These are phyloP conservation scores for Nevesoporus exiguus DNA, from an alignment of 768 basidiomycete genomes.

Conservation along the genomic window DNA sequence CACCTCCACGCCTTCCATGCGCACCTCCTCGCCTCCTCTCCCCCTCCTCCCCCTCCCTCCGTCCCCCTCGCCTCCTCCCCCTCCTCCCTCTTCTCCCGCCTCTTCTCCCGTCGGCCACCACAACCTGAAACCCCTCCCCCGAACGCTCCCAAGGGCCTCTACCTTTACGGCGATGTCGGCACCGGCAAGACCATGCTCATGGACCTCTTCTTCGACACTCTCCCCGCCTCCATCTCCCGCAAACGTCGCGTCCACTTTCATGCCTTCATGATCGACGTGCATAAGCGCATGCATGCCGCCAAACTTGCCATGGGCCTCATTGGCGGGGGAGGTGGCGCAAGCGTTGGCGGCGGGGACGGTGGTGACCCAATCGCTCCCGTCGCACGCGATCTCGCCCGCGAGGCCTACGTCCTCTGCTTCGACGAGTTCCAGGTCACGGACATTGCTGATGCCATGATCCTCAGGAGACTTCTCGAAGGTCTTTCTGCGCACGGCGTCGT, in stretches of 20 bases:
- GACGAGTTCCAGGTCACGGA: conserved; percentile 99
- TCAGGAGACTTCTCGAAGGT: conserved; percentile 84
- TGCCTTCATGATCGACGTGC: conserved; percentile 98
- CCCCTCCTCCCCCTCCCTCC: conserved; percentile 51
- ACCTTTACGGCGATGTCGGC: conserved; percentile 95
- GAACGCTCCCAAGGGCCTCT: conserved; percentile 78
- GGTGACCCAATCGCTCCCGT: conserved; percentile 87
- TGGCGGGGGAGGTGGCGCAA: conserved; percentile 34
- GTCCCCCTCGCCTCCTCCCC: conserved; percentile 30
- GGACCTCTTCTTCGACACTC: conserved; percentile 91
- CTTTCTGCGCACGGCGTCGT: conserved; percentile 86
- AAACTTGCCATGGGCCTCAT: conserved; percentile 67
- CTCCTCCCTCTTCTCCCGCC: conserved; percentile 20
- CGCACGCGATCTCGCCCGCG: conserved; percentile 79
- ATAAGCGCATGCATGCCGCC: conserved; percentile 84
- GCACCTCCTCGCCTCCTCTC: conserved; percentile 64
- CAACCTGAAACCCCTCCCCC: conserved; percentile 38
- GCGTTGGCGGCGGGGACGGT: conserved; percentile 26
- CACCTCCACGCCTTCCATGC: conserved; percentile 79
- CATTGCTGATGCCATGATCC: conserved; percentile 98
- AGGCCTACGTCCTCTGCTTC: conserved; percentile 87
- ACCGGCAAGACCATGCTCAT: conserved; percentile 99
- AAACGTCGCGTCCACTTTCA: conserved; percentile 96
- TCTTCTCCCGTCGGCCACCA: conserved; percentile 28
- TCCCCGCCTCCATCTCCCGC: conserved; percentile 59